Evolutionary conservation across 208 protist genomes (phyloP), one percentile per base, ranked within the genome.

Genomic region (Acanthamoeba lenticulata): DNA sequence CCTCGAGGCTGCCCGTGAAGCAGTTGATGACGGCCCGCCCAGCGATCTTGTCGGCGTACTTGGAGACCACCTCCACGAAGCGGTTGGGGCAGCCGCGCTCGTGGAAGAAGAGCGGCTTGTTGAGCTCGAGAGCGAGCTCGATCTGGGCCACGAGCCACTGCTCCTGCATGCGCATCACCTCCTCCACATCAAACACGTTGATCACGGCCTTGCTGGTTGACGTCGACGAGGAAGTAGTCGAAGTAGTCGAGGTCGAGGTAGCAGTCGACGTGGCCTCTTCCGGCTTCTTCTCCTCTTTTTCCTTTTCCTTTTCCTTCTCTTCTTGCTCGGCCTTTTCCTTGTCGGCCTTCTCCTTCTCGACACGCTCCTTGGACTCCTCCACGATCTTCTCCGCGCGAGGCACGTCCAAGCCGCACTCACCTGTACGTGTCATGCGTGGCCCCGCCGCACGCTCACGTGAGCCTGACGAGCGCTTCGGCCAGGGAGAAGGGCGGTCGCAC

Each of bases 91-190:
- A 69, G 52, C 85, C 77, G 21, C 85, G 69, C 34, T 91, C 85
- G 49, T 91, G 85, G 32, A 91, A 69, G 57, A 91, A 91, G 27
- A 91, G 34, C 21, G 85, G 85, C 55, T 91, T 91, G 32, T 67
- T 7, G 15, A 69, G 32, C 85, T 91, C 85, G n/a, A 91, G 11
- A 9, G 85, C 85, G 24, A 91, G 55, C 38, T 91, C 38, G 85
- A 91, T 91, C n/a, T 91, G 85, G 2, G 29, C 49, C 15, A 44
- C 85, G 29, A 91, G 57, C 85, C 85, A 91, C 57, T 67, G 47
- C 57, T 91, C 85, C 38, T 91, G 85, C 27, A 69, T 29, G 72
- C 72, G 60, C 60, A 69, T 69, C 13, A 69, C 60, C 60, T 69
- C 60, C 60, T 69, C 60, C 60, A 69, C 60, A 21, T 69, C 60